These are phyloP conservation scores for Lentinula lateritia DNA, from an alignment of 768 basidiomycete genomes.

Conservation along the genomic window DNA sequence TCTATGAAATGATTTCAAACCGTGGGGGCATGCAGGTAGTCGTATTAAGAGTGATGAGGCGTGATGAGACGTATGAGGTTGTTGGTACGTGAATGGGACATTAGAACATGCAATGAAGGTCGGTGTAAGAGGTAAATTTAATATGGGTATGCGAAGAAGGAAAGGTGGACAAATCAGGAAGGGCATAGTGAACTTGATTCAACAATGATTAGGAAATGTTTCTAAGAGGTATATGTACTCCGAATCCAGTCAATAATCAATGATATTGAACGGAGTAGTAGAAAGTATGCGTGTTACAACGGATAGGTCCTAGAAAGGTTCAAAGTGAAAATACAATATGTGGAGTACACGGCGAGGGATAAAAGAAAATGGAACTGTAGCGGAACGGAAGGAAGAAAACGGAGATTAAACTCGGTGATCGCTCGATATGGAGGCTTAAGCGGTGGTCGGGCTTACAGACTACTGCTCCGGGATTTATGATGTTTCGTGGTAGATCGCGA, in stretches of 20 bases:
- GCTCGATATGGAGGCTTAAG: neutral
- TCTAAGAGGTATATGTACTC: neutral
- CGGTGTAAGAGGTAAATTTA: too few species aligned
- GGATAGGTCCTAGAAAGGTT: neutral
- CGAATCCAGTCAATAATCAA: neutral
- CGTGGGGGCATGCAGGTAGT: too few species aligned
- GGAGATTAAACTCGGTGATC: neutral
- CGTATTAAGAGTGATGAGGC: neutral
- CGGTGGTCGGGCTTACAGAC: neutral
- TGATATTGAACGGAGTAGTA: neutral
- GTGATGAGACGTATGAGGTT: too few species aligned
- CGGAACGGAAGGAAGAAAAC: neutral
- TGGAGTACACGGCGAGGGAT: neutral
- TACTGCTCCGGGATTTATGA: neutral
- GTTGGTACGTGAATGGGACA: too few species aligned
- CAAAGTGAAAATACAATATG: neutral
- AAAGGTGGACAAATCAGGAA: neutral
- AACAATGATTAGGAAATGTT: neutral
- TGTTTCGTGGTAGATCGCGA: neutral
- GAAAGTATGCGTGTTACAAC: neutral
- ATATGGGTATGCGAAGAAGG: too few species aligned
- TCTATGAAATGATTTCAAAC: too few species aligned
- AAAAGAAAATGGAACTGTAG: neutral
- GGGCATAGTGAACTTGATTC: neutral
- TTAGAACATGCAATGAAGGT: too few species aligned